A percentile compares a stretch with the other conserved stretches of the same genome.
Conservation (phyloP, 2,329 filamentous ascomycete species). For the Pseudomassariella vexata region DNA sequence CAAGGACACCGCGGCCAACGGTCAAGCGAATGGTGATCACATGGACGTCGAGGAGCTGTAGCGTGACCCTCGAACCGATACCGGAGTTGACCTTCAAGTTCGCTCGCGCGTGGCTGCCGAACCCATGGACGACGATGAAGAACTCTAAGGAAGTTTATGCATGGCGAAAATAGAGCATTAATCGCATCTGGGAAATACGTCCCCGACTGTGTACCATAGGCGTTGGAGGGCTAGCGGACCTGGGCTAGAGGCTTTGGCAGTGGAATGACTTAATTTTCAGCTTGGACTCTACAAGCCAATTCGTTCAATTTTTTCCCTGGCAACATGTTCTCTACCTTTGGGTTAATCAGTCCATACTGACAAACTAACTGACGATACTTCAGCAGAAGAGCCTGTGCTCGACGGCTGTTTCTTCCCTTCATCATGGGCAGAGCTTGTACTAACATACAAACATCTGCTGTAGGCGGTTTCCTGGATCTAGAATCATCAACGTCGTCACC, state of each 20-base stretch:
- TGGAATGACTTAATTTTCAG: constrained; percentile 19
- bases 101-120: too few species aligned
- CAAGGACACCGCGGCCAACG: constrained; percentile 49
- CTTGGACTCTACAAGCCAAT: constrained; percentile 7
- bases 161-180: constrained; percentile 4
- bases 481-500: too few species aligned
- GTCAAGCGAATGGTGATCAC: constrained; percentile 46
- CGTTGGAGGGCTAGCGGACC: constrained; percentile 20
- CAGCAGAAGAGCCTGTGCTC: too few species aligned
- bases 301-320: too few species aligned
- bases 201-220: constrained; percentile 25
- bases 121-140: too few species aligned
- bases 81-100: constrained; percentile 7
- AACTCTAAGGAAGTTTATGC: neutral
- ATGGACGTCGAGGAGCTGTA: constrained; percentile 63
- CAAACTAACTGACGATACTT: too few species aligned
- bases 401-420: too few species aligned
- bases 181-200: constrained; percentile 13
- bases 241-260: constrained; percentile 19
- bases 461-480: too few species aligned
- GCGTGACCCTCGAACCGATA: constrained; percentile 12
- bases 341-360: too few species aligned
- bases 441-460: too few species aligned
- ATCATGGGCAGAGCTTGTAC: too few species aligned
- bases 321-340: too few species aligned